Base-by-base conservation (phyloP, 2,329 filamentous ascomycete species). In the Aspergillus intermedius region DNA sequence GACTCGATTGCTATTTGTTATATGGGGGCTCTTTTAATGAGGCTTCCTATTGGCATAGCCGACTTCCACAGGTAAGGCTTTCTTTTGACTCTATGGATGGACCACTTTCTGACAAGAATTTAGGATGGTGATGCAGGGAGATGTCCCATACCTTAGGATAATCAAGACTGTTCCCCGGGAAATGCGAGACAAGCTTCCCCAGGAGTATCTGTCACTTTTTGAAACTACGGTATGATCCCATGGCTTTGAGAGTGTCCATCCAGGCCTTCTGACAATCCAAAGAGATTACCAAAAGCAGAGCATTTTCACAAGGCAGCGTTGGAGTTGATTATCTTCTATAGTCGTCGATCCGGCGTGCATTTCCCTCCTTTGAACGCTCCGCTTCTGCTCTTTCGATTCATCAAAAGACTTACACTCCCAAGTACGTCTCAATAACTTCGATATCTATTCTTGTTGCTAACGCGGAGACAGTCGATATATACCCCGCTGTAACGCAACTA, bases 1-100 rank as follows among this genome's bases (percentile, higher is more conserved):
- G 91, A 95, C 56, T 86, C 85, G 0, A 68, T 97, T 46, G 83
- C 77, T 1, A 65, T 95, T 9, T 90, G 87, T 62, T 96, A 96
- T 69, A 68, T 96, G 30, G 91, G 82, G 1, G 82, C 82, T 34
- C 60, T 93, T 42, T 73, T 95, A 22, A 74, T 95, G 57, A 82
- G 86, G 48, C 74, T 93, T 48, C 89, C 91, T 0, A 76, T 88
- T n/a, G 82, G 83, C 19, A 72, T 91, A 6, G 84, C 82, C 9
- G 87, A 94, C 54, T 68, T 97, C 10, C 77, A 77, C 53, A 62
- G 63, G 72, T 75, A 64, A 47, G 59, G 2, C 47, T 4, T 43
- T n/a, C 6, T 17, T 22, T 21, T 40, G 10, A 21, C 44, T 13
- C 43, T 45, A 10, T 23, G 22, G 28, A 30, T 34, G 28, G 8